Base-by-base conservation (phyloP, 2,329 filamentous ascomycete species). In the Dothidotthia symphoricarpi region DNA sequence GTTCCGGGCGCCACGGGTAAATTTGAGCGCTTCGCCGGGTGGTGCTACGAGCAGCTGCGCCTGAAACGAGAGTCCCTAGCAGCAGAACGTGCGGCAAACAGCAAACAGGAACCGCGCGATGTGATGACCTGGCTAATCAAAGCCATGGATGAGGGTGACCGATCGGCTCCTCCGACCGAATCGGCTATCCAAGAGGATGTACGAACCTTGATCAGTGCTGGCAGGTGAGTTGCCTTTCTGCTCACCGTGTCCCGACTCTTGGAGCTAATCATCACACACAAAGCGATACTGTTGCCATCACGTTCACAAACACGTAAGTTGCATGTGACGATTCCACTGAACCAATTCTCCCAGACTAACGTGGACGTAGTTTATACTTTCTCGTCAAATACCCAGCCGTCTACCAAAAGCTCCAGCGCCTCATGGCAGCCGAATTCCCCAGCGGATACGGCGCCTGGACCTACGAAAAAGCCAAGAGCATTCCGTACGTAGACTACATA, bases 121-220 rank as follows among this genome's bases (percentile, higher is more conserved):
- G 52, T 68, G 17, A 32, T 65, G 10, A 61, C 63, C 1, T 68
- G 63, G 63, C 49, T 68, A 4, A 25, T 67, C n/a, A 63, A 63
- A 30, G 57, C 63, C 6, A 47, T 55, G 9, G 39, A 56, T 3
- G 57, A 66, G 15, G 55, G 55, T 17, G 57, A 64, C 16, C 29
- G 44, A 2, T 54, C 53, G 1, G 61, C 60, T 0, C 43, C 63
- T 9, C 54, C 57, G 6, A 51, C 49, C 0, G 27, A 41, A 36
- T 41, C 25, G 4, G 43, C 57, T 17, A 35, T 64, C 10, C 28
- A 49, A 6, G 54, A 61, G 4, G 61, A 66, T 29, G 35, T 53
- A 2, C 45, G 49, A 3, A 34, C 56, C 1, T 19, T 63, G 9
- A 49, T 63, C 26, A 31, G 61, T n/a, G 61, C 61, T 1, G 44